phyloP scores from a whole-genome alignment of 2,329 filamentous ascomycete genomes.

The Xylaria sp. region DNA sequence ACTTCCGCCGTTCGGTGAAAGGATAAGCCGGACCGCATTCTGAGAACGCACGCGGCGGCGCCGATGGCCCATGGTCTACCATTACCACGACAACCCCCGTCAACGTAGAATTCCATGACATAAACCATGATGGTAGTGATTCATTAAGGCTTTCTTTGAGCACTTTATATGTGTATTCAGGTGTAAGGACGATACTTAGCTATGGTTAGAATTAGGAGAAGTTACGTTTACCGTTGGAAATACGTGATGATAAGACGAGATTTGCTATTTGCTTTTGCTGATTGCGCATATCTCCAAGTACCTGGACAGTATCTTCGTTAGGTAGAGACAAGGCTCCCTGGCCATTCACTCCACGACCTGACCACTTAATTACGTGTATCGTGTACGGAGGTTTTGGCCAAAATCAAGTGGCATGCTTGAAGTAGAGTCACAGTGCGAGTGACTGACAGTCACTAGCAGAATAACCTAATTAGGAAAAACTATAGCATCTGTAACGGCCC shows the following conservation, averaged over 20 bases:
- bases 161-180: not conserved
- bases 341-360: too few species aligned
- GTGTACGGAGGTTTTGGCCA: too few species aligned
- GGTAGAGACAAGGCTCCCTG: too few species aligned
- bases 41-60: constrained; percentile 49
- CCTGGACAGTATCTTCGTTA: too few species aligned
- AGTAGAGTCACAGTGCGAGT: too few species aligned
- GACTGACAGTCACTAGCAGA: too few species aligned
- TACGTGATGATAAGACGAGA: not conserved
- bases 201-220: not conserved
- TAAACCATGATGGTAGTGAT: constrained; percentile 48
- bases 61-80: constrained; percentile 44
- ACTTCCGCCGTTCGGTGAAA: not conserved
- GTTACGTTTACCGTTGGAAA: not conserved
- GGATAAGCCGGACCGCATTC: not conserved
- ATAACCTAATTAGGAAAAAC: too few species aligned
- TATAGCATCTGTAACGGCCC: too few species aligned
- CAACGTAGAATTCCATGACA: constrained; percentile 50
- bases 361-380: too few species aligned
- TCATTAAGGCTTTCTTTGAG: not conserved
- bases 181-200: not conserved
- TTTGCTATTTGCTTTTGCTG: not conserved
- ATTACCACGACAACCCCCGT: constrained; percentile 51
- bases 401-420: too few species aligned
- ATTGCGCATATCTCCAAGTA: not conserved